Base-by-base conservation (phyloP, 1,284 basidiomycete species). In the Somion occarium region DNA sequence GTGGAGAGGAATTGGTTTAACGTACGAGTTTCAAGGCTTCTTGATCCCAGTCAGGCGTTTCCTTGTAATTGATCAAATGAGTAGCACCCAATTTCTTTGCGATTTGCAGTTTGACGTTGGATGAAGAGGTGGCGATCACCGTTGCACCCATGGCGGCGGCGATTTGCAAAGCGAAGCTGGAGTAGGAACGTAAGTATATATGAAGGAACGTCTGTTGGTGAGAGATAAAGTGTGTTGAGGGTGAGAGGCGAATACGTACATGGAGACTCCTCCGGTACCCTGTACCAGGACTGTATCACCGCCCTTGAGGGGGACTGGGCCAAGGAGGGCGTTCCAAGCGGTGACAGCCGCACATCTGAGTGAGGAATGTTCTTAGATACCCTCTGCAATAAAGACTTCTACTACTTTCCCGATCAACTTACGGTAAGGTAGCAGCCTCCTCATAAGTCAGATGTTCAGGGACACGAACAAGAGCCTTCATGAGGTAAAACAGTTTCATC, bases 81-180 rank as follows among this genome's bases (percentile, higher is more conserved):
- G 64, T 64, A 1, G 61, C 66, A 3, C 66, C 68, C 19, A 69
- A 59, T 27, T 50, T 43, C 52, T 59, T 58, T 3, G 63, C 63
- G 18, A 52, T 44, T 25, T 61, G 53, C 22, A 69, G 65, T 61
- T 75, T 75, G 26, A 68, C 66, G 56, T 74, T 67, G 7, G 65
- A 68, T 3, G 70, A 72, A 0, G 70, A 72, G 2, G 73, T 74
- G 46, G 66, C 64, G 59, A 74, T 69, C 34, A 69, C 69, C 13
- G 59, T 61, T n/a, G 68, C 68, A 7, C 73, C 73, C 0, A 67
- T 62, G 1, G 68, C 67, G 30, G 64, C 59, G 3, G 69, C 73
- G 46, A 74, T 56, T 58, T 74, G 72, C n/a, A 64, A 47, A 5
- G 57, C 64, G 58, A 68, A 60, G 45, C 47, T 59, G 27, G 18